Base-by-base conservation (phyloP, 129 eudicot genomes). In the Chrysanthemum makinoi region DNA sequence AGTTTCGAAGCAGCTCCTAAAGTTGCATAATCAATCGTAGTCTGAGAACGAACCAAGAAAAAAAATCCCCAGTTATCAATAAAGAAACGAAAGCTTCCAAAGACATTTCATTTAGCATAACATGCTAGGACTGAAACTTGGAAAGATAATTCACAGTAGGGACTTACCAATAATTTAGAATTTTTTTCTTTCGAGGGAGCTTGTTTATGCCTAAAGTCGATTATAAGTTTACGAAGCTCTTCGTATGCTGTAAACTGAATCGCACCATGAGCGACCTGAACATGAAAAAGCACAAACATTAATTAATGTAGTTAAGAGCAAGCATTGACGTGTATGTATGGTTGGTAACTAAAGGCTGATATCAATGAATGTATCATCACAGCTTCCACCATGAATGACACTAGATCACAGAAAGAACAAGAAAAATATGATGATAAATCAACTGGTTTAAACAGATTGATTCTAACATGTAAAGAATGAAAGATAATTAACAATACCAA, bases 181-280 rank as follows among this genome's bases (percentile, higher is more conserved):
- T 54, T 39, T 58, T 17, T 80, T 59, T 78, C 73, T 58, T 54
- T 35, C 17, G 53, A 61, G 5, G 81, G 70, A 4, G 69, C 69
- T 10, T 68, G 73, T 59, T 13, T 62, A 69, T 83, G 79, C 76
- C 87, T 83, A 10, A 64, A 82, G 49, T 61, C 81, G 72, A 88
- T 75, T 39, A 81, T 62, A 62, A 73, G 48, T 76, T 90, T 90
- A 39, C 96, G 91, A 49, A 95, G 84, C 80, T 95, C 99, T 80
- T 95, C 99, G 52, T 95, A 95, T 59, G 99, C 89, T 69, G 99
- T 84, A 74, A 95, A 95, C 88, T 95, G 99, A 69, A 60, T 60
- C 17, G 99, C 99, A 60, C 99, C 99, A 86, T 95, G 99, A 59
- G 99, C 78, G 55, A 95, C 95, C 99, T 95, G 88, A 88, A 87